These are phyloP conservation scores for Teratosphaeria zuluensis DNA, from an alignment of 2,329 filamentous ascomycete species.

Conservation along the genomic window DNA sequence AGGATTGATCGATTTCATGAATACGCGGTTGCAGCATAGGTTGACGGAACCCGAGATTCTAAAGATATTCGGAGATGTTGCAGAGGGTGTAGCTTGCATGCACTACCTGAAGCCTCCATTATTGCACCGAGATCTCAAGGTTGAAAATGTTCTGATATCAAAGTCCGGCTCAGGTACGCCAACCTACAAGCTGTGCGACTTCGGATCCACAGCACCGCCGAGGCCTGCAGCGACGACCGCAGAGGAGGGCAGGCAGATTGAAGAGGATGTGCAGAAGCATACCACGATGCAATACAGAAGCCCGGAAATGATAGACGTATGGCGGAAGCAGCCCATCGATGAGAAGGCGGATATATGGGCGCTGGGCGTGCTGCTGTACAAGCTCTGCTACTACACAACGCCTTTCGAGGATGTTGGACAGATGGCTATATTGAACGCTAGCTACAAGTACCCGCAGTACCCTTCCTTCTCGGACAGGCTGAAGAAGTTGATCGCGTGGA, in stretches of 20 bases:
- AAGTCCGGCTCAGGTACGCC: constrained; percentile 43
- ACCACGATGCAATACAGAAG: constrained; percentile 96
- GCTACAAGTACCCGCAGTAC: constrained; percentile 81
- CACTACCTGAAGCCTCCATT: constrained; percentile 93
- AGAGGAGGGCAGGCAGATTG: constrained; percentile 80
- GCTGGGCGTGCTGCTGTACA: constrained; percentile 87
- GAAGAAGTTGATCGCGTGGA: constrained; percentile 83
- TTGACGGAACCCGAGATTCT: constrained; percentile 96
- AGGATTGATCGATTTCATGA: constrained; percentile 98
- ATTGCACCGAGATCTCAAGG: constrained; percentile 89
- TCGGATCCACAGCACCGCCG: constrained; percentile 81
- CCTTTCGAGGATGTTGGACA: constrained; percentile 97
- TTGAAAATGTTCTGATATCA: constrained; percentile 93
- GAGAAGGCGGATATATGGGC: constrained; percentile 99
- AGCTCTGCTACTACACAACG: constrained; percentile 97
- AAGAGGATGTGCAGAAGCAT: constrained; percentile 94
- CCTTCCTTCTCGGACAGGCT: constrained; percentile 82
- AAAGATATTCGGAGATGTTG: constrained; percentile 91
- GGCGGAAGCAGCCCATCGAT: constrained; percentile 89
- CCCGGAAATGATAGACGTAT: constrained; percentile 98
- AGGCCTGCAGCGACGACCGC: constrained; percentile 76
- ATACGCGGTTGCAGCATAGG: constrained; percentile 89
- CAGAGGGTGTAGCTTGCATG: constrained; percentile 96
- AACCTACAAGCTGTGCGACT: constrained; percentile 95
- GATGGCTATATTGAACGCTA: constrained; percentile 93